Conservation (phyloP, 345 rosid genomes). For the Eucalyptus pauciflora region DNA sequence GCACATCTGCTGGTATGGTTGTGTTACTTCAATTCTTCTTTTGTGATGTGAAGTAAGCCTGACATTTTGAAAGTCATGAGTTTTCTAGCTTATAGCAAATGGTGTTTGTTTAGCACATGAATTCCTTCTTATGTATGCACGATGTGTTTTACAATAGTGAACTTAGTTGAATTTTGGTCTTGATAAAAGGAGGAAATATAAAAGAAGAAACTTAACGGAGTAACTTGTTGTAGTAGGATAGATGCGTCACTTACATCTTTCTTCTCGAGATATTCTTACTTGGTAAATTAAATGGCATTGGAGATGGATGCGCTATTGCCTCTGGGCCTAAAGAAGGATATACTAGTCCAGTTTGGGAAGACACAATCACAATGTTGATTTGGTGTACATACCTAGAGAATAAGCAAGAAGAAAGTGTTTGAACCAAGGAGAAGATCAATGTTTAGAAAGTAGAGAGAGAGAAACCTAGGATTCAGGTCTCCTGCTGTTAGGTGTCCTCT, state of each 20-base stretch:
- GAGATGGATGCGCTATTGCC: not conserved
- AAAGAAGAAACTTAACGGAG: not conserved
- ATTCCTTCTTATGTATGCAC: not conserved
- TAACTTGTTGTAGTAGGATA: not conserved
- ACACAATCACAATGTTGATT: not conserved
- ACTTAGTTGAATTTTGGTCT: not conserved
- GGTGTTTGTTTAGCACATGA: too few relatives aligned
- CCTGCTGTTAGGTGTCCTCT: not conserved
- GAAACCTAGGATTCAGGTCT: not conserved
- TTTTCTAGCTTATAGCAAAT: too few relatives aligned
- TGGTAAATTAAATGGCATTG: not conserved
- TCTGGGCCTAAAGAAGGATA: not conserved
- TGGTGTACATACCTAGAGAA: not conserved
- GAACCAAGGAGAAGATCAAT: not conserved
- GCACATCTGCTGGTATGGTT: too few relatives aligned
- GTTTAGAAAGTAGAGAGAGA: not conserved
- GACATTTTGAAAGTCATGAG: too few relatives aligned
- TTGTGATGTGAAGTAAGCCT: too few relatives aligned
- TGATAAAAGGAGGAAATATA: not conserved
- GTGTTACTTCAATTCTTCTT: too few relatives aligned
- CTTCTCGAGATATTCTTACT: not conserved
- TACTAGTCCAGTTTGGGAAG: not conserved
- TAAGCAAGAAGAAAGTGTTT: not conserved
- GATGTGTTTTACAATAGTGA: not conserved
- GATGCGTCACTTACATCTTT: not conserved